A percentile compares a stretch with the other conserved stretches of the same genome.
Conservation (phyloP, 2,329 filamentous ascomycete species). For the Colletotrichum nymphaeae region DNA sequence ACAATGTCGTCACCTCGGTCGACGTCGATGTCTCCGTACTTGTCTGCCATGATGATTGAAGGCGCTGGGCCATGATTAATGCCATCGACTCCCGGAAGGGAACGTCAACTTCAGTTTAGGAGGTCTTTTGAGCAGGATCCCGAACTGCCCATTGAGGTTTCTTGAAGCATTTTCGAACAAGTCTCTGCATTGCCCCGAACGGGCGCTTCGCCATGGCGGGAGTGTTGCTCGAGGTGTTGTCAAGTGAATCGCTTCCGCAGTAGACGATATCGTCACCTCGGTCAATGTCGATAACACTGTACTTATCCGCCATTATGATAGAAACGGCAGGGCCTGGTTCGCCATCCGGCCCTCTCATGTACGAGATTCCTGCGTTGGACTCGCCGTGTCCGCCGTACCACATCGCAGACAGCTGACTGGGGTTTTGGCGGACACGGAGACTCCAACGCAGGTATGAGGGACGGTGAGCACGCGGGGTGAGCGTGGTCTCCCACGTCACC, state of each 20-base stretch:
- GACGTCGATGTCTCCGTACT: slow-evolving; percentile 42
- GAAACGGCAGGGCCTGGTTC: slow-evolving; percentile 54
- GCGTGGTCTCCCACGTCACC: too few relatives aligned
- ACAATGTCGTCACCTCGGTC: slow-evolving; percentile 40
- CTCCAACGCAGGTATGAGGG: too few relatives aligned
- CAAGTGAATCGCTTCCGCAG: slow-evolving; percentile 40
- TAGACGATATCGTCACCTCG: slow-evolving; percentile 40
- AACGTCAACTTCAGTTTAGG: neutral
- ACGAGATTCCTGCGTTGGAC: slow-evolving; percentile 62
- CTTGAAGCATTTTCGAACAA: neutral
- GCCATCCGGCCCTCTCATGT: slow-evolving; percentile 51
- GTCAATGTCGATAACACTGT: slow-evolving; percentile 42
- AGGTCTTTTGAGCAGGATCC: neutral
- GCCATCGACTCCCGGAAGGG: neutral
- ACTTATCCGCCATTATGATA: slow-evolving; percentile 60
- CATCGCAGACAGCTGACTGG: slow-evolving; percentile 59
- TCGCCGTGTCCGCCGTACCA: slow-evolving; percentile 65
- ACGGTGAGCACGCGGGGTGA: too few relatives aligned
- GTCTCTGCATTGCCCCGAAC: slow-evolving; percentile 27
- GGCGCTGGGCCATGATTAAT: neutral
- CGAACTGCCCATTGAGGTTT: neutral
- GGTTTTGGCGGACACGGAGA: slow-evolving; percentile 39
- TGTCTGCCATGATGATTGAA: slow-evolving; percentile 60
- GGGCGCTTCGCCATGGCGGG: neutral
- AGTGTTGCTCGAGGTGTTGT: slow-evolving; percentile 29